Evolutionary conservation across 2,329 filamentous ascomycete species (phyloP).

Genomic region (Diaporthe sp.): DNA sequence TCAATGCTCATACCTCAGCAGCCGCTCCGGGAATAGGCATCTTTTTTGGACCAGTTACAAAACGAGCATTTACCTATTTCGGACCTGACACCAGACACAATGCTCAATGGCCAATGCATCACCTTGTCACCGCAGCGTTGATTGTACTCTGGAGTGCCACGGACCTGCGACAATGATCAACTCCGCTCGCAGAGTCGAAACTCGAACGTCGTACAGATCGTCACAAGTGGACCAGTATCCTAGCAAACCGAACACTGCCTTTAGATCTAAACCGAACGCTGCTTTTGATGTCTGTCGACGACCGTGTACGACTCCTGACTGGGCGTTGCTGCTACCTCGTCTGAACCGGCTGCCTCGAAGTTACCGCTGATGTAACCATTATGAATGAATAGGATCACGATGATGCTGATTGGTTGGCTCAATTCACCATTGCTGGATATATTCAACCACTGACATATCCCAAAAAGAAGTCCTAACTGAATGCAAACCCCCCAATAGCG

Average conservation of each 20-base stretch:
- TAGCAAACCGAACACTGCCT: neutral
- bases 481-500: conserved; percentile 1
- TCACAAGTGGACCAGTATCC: neutral
- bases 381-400: neutral
- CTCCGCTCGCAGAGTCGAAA: conserved; percentile 9
- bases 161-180: neutral
- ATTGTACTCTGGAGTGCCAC: neutral
- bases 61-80: neutral
- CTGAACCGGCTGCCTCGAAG: neutral
- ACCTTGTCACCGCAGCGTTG: neutral
- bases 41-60: neutral
- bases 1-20: neutral
- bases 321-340: neutral
- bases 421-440: neutral
- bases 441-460: neutral
- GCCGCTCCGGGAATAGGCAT: neutral
- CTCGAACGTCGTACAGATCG: neutral
- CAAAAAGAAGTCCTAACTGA: neutral
- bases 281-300: neutral
- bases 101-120: neutral
- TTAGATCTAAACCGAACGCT: neutral
- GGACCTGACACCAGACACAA: neutral
- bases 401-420: neutral
- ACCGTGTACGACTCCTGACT: neutral
- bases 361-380: neutral